These are phyloP conservation scores for Gossypium aridum DNA, from an alignment of 441 rosid genomes.

Conservation along the genomic window DNA sequence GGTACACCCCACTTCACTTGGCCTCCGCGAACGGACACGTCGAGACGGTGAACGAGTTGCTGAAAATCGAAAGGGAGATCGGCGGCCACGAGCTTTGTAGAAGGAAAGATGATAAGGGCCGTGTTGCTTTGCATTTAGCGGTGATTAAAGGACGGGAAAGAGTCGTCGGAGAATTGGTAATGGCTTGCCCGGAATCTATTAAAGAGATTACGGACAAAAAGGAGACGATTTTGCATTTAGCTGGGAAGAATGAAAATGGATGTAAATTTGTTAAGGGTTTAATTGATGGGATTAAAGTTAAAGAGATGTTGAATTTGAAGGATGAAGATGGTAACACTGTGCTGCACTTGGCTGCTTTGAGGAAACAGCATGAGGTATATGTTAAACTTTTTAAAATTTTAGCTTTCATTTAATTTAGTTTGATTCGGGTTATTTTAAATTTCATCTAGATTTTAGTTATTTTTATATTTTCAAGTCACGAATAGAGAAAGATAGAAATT, in stretches of 20 bases:
- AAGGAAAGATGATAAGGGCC: slow-evolving; percentile 1
- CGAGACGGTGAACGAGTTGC: not conserved
- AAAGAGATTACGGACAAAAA: not conserved
- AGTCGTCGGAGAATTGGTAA: not conserved
- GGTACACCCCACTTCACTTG: slow-evolving; percentile 12
- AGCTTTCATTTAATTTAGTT: too few species aligned
- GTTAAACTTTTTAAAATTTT: too few species aligned
- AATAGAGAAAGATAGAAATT: too few species aligned
- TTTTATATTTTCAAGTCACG: too few species aligned
- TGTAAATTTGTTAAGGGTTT: not conserved
- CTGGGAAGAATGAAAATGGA: slow-evolving; percentile 8
- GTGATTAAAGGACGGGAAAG: slow-evolving; percentile 1
- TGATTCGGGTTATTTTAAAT: too few species aligned
- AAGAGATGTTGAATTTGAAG: slow-evolving; percentile 6
- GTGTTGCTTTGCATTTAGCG: slow-evolving; percentile 1
- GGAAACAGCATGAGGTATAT: slow-evolving; percentile 4
- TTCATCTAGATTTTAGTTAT: too few species aligned
- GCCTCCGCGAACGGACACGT: slow-evolving; percentile 3
- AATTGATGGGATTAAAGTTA: not conserved
- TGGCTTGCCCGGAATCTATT: not conserved
- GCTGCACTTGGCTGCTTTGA: slow-evolving; percentile 4
- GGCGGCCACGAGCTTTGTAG: slow-evolving; percentile 4
- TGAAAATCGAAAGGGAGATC: not conserved
- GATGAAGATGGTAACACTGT: slow-evolving; percentile 9
- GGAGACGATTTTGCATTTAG: slow-evolving; percentile 15